A percentile compares a stretch with the other conserved stretches of the same genome.
phyloP scores from a whole-genome alignment of 148 eudicot species.

The Silene conica region DNA sequence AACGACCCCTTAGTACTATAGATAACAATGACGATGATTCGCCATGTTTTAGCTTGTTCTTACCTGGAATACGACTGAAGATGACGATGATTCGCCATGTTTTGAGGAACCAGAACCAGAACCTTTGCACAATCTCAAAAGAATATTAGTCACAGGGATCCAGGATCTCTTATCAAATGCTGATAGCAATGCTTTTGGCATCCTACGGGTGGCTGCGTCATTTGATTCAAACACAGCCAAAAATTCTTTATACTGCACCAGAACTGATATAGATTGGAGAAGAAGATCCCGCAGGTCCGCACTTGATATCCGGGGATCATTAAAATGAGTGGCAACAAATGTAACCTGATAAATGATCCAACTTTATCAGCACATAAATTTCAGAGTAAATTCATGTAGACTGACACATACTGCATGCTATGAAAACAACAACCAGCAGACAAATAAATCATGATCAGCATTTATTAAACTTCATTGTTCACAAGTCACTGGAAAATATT shows the following conservation, averaged over 20 bases:
- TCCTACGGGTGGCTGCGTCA: constrained; percentile 61
- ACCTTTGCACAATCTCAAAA: constrained; percentile 83
- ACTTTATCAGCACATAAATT: constrained; percentile 2
- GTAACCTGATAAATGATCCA: constrained; percentile 56
- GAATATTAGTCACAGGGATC: constrained; percentile 89
- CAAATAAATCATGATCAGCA: background rate
- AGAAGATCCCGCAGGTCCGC: constrained; percentile 82
- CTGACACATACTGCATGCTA: background rate
- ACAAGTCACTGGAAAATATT: too few species aligned
- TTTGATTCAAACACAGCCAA: constrained; percentile 78
- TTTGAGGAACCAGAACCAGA: constrained; percentile 80
- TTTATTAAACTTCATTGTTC: background rate
- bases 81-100: constrained; percentile 74
- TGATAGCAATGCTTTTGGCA: constrained; percentile 77
- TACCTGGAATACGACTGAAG: constrained; percentile 73
- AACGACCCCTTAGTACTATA: background rate
- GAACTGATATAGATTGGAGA: constrained; percentile 82
- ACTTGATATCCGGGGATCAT: constrained; percentile 87
- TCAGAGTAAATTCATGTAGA: background rate
- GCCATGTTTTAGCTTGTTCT: constrained; percentile 34
- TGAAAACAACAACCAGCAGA: background rate
- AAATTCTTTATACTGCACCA: constrained; percentile 86
- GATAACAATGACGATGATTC: constrained; percentile 61
- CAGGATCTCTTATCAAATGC: constrained; percentile 92
- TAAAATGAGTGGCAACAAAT: constrained; percentile 81